Conservation (phyloP, 2,329 filamentous ascomycete species). For the Colletotrichum tabaci region DNA sequence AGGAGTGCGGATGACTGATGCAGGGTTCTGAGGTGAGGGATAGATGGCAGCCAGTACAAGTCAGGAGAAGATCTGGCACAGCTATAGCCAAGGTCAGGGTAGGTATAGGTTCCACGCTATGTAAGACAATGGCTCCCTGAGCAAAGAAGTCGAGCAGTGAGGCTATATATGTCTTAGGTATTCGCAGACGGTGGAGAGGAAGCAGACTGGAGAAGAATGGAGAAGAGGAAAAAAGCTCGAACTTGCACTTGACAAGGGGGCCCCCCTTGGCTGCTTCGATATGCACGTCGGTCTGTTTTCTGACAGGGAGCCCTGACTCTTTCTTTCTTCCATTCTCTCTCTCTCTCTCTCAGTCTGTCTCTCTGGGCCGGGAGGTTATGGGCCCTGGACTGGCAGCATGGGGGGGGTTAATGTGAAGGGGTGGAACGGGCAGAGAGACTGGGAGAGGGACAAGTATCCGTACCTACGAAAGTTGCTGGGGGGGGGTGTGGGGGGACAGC, state of each 20-base stretch:
- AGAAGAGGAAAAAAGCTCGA: slow-evolving; percentile 38
- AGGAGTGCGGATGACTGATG: slow-evolving; percentile 22
- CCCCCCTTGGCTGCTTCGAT: slow-evolving; percentile 31
- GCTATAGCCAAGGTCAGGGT: slow-evolving; percentile 43
- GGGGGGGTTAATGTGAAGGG: slow-evolving; percentile 49
- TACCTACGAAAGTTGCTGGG: slow-evolving; percentile 17
- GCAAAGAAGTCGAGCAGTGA: slow-evolving; percentile 42
- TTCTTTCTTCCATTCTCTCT: too few relatives aligned
- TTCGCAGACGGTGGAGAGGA: slow-evolving; percentile 26
- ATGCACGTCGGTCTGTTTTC: slow-evolving; percentile 40
- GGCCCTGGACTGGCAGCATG: slow-evolving; percentile 42
- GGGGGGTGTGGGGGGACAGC: slow-evolving; percentile 32
- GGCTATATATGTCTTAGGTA: slow-evolving; percentile 44
- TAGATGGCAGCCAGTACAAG: slow-evolving; percentile 36
- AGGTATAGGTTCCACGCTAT: slow-evolving; percentile 41
- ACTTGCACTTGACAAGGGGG: slow-evolving; percentile 34
- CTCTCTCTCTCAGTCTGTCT: background rate
- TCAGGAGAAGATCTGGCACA: slow-evolving; percentile 42
- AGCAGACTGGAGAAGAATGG: slow-evolving; percentile 34
- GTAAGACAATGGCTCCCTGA: slow-evolving; percentile 31
- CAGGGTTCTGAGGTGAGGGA: slow-evolving; percentile 39
- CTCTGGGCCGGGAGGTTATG: slow-evolving; percentile 34
- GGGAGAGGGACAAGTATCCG: slow-evolving; percentile 4
- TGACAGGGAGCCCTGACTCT: slow-evolving; percentile 42
- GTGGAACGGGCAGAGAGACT: slow-evolving; percentile 38